Conservation (phyloP, 148 eudicot species). For the Suaeda aralocaspica region DNA sequence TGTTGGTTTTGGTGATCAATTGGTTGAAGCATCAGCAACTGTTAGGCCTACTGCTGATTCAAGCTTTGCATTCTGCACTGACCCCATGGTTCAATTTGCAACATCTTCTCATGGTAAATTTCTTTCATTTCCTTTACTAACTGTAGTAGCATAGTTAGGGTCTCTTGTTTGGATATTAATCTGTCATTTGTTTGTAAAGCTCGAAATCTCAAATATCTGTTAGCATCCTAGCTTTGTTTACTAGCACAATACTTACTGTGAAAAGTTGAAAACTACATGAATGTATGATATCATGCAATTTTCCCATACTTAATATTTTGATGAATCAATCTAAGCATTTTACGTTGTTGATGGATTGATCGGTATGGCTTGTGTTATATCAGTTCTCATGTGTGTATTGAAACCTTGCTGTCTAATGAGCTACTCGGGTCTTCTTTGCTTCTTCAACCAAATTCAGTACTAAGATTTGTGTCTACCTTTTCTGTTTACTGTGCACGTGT, state of each 20-base stretch:
- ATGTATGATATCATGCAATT: too few relatives aligned
- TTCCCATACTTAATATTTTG: too few relatives aligned
- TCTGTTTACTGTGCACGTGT: not conserved
- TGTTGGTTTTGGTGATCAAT: conserved; percentile 36
- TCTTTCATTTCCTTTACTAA: too few relatives aligned
- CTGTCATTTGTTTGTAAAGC: not conserved
- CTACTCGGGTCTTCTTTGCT: not conserved
- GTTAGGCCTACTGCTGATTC: conserved; percentile 21
- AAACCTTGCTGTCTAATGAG: not conserved
- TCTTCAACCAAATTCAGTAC: not conserved
- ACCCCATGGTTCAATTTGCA: conserved; percentile 9
- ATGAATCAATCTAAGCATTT: too few relatives aligned
- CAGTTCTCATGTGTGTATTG: not conserved
- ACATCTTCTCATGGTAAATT: conserved; percentile 20
- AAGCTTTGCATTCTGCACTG: conserved; percentile 46
- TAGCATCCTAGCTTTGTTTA: not conserved
- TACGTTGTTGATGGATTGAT: not conserved
- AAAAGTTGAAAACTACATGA: too few relatives aligned
- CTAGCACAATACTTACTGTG: not conserved
- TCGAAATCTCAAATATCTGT: not conserved
- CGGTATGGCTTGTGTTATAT: not conserved
- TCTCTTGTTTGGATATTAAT: not conserved
- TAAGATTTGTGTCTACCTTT: not conserved
- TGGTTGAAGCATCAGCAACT: conserved; percentile 35
- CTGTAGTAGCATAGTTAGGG: too few relatives aligned